Conservation (phyloP, 2,329 filamentous ascomycete genomes). For the Dryadomyces quercivorus region DNA sequence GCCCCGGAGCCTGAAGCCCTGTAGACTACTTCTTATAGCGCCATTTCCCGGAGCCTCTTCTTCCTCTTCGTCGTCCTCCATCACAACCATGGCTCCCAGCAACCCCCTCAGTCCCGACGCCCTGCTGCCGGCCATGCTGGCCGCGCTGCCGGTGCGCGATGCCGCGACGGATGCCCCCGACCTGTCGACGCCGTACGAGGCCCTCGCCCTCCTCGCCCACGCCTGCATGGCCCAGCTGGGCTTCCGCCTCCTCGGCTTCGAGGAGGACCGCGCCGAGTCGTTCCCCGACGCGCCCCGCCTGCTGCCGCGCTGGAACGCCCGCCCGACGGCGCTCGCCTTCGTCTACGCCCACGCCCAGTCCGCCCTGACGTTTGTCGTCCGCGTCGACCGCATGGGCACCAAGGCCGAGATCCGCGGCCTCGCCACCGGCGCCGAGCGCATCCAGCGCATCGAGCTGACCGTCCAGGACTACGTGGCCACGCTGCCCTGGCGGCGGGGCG, state of each 20-base stretch:
- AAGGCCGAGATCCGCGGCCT: slow-evolving; percentile 78
- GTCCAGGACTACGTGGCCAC: slow-evolving; percentile 62
- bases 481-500: slow-evolving; percentile 44
- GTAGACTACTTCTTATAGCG: background rate
- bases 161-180: slow-evolving; percentile 33
- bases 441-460: slow-evolving; percentile 62
- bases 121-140: slow-evolving; percentile 44
- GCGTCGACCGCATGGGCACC: slow-evolving; percentile 66
- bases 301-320: slow-evolving; percentile 68
- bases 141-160: slow-evolving; percentile 43
- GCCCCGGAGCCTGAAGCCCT: no score
- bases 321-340: slow-evolving; percentile 61
- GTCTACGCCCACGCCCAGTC: slow-evolving; percentile 80
- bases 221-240: slow-evolving; percentile 69
- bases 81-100: background rate
- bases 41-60: background rate
- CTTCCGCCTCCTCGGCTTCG: slow-evolving; percentile 73
- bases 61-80: background rate
- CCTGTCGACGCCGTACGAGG: slow-evolving; percentile 64
- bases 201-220: slow-evolving; percentile 72
- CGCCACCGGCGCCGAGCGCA: slow-evolving; percentile 68
- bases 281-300: slow-evolving; percentile 36
- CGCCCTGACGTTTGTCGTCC: slow-evolving; percentile 71
- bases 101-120: slow-evolving; percentile 28
- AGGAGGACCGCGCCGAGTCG: slow-evolving; percentile 39